These are phyloP conservation scores for Macaranga tanarius DNA, from an alignment of 441 rosid species.

Conservation along the genomic window DNA sequence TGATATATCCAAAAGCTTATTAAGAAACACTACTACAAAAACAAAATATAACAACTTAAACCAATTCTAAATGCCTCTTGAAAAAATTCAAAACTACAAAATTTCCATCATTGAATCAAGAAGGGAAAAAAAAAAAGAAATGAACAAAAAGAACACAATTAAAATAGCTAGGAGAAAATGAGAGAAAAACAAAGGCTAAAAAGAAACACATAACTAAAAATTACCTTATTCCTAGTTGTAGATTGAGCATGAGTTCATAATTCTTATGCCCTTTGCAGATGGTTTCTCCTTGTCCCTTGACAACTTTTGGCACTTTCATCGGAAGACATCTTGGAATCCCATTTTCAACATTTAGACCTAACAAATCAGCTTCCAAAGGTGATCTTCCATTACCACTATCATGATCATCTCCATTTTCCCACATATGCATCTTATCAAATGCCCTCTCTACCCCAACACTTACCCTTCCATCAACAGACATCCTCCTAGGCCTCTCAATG, in stretches of 20 bases:
- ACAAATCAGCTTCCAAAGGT: constrained; percentile 36
- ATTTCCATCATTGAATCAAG: too few species aligned
- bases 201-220: neutral
- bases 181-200: neutral
- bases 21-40: too few species aligned
- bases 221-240: constrained; percentile 94
- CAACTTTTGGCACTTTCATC: constrained; percentile 44
- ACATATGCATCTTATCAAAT: constrained; percentile 55
- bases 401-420: constrained; percentile 39
- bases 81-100: too few species aligned
- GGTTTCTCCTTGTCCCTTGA: constrained; percentile 75
- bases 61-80: too few species aligned
- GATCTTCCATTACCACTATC: constrained; percentile 28
- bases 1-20: too few species aligned
- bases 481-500: constrained; percentile 43
- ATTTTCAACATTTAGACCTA: constrained; percentile 25
- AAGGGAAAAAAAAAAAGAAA: too few species aligned
- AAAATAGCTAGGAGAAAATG: neutral
- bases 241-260: constrained; percentile 93
- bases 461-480: constrained; percentile 40
- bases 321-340: constrained; percentile 34
- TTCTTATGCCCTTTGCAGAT: constrained; percentile 90
- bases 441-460: constrained; percentile 53
- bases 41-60: too few species aligned
- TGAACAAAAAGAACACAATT: neutral